Evolutionary conservation across 2,329 filamentous ascomycete species (phyloP).

Genomic region (Lasiodiplodia theobromae): DNA sequence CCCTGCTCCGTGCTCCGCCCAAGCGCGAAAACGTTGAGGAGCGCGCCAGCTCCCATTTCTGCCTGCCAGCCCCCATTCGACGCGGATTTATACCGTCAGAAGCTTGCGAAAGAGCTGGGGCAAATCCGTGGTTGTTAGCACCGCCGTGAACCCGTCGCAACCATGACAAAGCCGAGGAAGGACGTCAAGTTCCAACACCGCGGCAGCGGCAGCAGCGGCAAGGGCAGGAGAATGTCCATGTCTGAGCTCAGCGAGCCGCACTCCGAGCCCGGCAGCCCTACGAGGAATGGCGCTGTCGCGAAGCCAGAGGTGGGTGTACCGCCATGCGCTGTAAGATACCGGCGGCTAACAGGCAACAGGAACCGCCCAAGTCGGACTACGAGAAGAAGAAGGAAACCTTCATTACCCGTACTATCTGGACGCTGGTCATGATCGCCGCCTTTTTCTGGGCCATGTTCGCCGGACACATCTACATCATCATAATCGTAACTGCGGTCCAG

Average conservation of each 20-base stretch:
- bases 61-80: constrained; percentile 9
- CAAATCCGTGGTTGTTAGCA: neutral
- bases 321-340: neutral
- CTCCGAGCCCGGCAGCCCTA: constrained; percentile 60
- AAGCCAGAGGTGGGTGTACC: constrained; percentile 34
- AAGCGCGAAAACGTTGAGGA: constrained; percentile 13
- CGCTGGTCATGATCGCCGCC: constrained; percentile 91
- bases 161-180: constrained; percentile 52
- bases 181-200: constrained; percentile 64
- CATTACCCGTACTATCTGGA: constrained; percentile 96
- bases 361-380: constrained; percentile 70
- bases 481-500: constrained; percentile 89
- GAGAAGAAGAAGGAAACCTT: constrained; percentile 99
- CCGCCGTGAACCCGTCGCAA: constrained; percentile 4
- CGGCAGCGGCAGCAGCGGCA: constrained; percentile 56
- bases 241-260: constrained; percentile 72
- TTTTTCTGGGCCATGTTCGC: constrained; percentile 95
- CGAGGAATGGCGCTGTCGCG: constrained; percentile 49
- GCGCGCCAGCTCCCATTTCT: constrained; percentile 5
- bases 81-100: neutral
- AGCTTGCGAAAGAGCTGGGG: constrained; percentile 9
- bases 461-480: constrained; percentile 96
- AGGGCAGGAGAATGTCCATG: constrained; percentile 69
- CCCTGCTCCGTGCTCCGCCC: constrained; percentile 12
- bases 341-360: constrained; percentile 35